Conservation (phyloP, 768 basidiomycete genomes). For the Ephemerocybe angulata region DNA sequence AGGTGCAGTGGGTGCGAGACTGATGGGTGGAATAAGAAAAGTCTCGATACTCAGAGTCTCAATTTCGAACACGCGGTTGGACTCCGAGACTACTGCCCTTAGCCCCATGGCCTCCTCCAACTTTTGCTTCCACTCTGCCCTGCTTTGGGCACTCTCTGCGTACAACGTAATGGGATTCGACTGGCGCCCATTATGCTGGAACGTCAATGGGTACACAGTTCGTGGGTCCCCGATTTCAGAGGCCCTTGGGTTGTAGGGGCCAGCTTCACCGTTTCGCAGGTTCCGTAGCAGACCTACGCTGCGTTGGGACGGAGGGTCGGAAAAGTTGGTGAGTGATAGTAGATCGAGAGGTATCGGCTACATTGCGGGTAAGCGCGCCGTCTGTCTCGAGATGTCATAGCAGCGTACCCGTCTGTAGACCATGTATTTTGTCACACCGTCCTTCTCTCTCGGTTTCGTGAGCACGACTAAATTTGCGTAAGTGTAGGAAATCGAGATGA, state of each 20-base stretch:
- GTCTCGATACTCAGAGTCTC: slow-evolving; percentile 87
- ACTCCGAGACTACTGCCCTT: slow-evolving; percentile 84
- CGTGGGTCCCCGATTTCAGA: slow-evolving; percentile 59
- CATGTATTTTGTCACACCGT: slow-evolving; percentile 69
- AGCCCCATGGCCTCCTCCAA: slow-evolving; percentile 84
- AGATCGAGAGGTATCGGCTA: slow-evolving; percentile 94
- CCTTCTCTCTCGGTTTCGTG: slow-evolving; percentile 58
- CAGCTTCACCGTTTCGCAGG: slow-evolving; percentile 32
- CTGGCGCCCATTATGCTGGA: slow-evolving; percentile 84
- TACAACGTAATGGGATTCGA: slow-evolving; percentile 86
- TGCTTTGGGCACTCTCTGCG: slow-evolving; percentile 72
- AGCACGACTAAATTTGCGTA: slow-evolving; percentile 55
- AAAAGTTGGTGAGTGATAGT: slow-evolving; percentile 79
- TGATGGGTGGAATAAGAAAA: slow-evolving; percentile 82
- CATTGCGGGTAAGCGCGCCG: no score
- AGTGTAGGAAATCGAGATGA: slow-evolving; percentile 7
- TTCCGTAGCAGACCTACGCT: slow-evolving; percentile 68
- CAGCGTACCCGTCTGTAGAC: slow-evolving; percentile 71
- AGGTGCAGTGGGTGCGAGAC: slow-evolving; percentile 41
- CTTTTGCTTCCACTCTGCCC: slow-evolving; percentile 87
- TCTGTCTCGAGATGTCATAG: slow-evolving; percentile 5
- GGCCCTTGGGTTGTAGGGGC: slow-evolving; percentile 14
- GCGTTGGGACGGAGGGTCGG: slow-evolving; percentile 73
- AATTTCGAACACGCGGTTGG: slow-evolving; percentile 92
- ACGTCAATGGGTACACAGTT: slow-evolving; percentile 80